Conservation (phyloP, 371 early-diverging fungal genomes). For the Mucor mucedo region DNA sequence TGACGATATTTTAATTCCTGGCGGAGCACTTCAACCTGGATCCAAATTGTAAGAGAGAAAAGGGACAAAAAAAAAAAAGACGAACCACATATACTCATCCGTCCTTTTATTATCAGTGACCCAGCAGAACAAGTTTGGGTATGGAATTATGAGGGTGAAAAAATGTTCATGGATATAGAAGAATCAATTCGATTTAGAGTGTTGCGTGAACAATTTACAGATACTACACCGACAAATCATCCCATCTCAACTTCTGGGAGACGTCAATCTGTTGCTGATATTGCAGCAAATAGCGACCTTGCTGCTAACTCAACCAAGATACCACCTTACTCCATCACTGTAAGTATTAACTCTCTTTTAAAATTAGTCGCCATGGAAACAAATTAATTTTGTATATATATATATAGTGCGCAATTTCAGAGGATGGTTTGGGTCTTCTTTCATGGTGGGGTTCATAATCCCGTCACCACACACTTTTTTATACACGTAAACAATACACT, state of each 20-base stretch:
- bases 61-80: background rate
- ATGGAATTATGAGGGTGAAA: constrained; percentile 84
- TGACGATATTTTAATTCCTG: constrained; percentile 88
- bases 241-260: constrained; percentile 3
- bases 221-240: constrained; percentile 73
- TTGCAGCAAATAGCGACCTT: constrained; percentile 47
- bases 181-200: constrained; percentile 83
- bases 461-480: constrained; percentile 4
- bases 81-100: background rate
- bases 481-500: background rate
- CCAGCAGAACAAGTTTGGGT: constrained; percentile 85
- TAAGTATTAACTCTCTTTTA: constrained; percentile 22
- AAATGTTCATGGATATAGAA: constrained; percentile 83
- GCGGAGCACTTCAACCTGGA: constrained; percentile 62
- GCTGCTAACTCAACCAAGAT: constrained; percentile 65
- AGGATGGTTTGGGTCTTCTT: constrained; percentile 75
- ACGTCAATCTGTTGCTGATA: constrained; percentile 54
- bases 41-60: constrained; percentile 61
- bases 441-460: constrained; percentile 70
- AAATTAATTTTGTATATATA: too few relatives aligned
- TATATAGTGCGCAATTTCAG: constrained; percentile 66
- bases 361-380: too few relatives aligned
- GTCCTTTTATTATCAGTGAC: constrained; percentile 44
- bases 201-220: constrained; percentile 76
- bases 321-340: constrained; percentile 64